phyloP scores from a whole-genome alignment of 1,139 yeast species.

The Saccharomyces hybrid region DNA sequence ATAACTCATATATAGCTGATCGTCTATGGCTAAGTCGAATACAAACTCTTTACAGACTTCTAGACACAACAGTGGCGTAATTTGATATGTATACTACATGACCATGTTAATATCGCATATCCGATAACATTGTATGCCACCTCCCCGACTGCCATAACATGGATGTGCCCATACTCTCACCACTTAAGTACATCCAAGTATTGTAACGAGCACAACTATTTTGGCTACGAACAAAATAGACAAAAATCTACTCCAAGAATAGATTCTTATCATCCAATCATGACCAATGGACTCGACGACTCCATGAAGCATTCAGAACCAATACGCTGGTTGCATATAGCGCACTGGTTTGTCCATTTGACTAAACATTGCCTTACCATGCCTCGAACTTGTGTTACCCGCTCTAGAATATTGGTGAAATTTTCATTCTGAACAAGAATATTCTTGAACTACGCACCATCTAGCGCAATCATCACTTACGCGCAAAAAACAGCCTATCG shows the following conservation, averaged over 20 bases:
- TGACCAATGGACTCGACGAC: background rate
- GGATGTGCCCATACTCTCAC: background rate
- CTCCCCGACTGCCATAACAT: background rate
- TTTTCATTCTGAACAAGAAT: background rate
- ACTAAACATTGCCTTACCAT: background rate
- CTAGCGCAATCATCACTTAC: background rate
- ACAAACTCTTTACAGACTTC: background rate
- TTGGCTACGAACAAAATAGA: background rate
- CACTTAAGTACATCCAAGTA: background rate
- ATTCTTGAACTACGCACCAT: background rate
- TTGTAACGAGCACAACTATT: background rate
- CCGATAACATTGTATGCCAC: background rate
- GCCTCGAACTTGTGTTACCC: background rate
- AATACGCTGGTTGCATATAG: background rate
- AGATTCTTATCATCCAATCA: background rate
- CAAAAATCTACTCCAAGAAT: background rate
- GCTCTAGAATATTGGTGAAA: background rate
- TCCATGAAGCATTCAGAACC: background rate
- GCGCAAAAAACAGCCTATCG: background rate
- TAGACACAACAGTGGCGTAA: background rate
- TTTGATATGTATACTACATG: background rate
- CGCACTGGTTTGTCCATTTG: background rate
- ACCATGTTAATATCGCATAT: background rate
- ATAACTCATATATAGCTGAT: background rate
- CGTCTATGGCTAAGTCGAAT: background rate